Conservation (phyloP, 352 stramenopile species). For the Phytophthora palmivora region DNA sequence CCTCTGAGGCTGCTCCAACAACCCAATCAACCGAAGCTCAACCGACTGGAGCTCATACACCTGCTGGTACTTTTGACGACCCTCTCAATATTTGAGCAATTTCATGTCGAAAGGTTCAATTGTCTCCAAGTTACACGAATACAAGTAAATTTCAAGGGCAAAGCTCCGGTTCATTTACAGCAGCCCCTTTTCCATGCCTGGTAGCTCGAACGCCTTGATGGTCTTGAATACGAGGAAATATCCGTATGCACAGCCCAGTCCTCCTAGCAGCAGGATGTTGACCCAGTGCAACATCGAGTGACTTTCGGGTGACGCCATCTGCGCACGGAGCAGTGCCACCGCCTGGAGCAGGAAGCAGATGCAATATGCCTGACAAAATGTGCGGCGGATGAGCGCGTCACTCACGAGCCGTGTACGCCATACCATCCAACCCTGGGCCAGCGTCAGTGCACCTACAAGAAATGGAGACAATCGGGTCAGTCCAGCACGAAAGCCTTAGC, state of each 20-base stretch:
- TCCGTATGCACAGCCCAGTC: constrained; percentile 73
- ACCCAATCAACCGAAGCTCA: constrained; percentile 8
- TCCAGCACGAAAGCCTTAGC: not conserved
- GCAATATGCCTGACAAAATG: constrained; percentile 90
- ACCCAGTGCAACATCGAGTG: constrained; percentile 86
- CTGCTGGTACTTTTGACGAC: constrained; percentile 37
- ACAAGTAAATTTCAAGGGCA: constrained; percentile 21
- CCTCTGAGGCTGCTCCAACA: constrained; percentile 7
- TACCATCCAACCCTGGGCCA: constrained; percentile 88
- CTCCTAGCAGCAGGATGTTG: constrained; percentile 78
- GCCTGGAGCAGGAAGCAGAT: constrained; percentile 87
- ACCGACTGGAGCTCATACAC: constrained; percentile 4
- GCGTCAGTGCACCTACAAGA: constrained; percentile 67
- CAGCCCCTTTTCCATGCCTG: constrained; percentile 59
- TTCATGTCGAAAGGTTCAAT: constrained; percentile 8
- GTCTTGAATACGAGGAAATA: constrained; percentile 90
- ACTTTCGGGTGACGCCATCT: constrained; percentile 73
- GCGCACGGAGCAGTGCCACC: constrained; percentile 72
- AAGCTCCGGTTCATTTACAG: constrained; percentile 40
- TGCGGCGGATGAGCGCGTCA: constrained; percentile 83
- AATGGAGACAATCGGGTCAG: constrained; percentile 1
- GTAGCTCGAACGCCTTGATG: constrained; percentile 89
- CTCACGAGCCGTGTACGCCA: constrained; percentile 88
- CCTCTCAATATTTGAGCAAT: constrained; percentile 38
- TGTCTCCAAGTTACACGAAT: constrained; percentile 29